These are phyloP conservation scores for Millerago galiae DNA, from an alignment of 805 yeast genomes.

Conservation along the genomic window DNA sequence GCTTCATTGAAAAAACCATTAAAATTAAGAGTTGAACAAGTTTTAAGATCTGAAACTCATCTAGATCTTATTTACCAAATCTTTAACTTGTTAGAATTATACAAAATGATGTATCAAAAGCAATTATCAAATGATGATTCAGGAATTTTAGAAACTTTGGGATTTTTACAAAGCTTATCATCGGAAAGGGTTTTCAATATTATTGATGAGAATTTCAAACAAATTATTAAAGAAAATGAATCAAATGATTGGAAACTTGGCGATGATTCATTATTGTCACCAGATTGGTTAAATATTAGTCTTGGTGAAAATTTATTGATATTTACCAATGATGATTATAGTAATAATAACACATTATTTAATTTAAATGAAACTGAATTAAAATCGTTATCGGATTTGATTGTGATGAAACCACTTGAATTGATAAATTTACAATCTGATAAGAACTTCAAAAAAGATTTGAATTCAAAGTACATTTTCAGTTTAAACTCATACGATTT, in stretches of 20 bases:
- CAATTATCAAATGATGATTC: conserved; percentile 18
- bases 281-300: conserved; percentile 76
- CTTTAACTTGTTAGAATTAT: conserved; percentile 58
- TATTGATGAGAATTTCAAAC: conserved; percentile 30
- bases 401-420: conserved; percentile 37
- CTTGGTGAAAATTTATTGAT: conserved; percentile 54
- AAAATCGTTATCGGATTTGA: conserved; percentile 30
- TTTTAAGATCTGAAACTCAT: conserved; percentile 58
- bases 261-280: conserved; percentile 60
- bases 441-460: conserved; percentile 22
- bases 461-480: conserved; percentile 31
- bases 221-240: conserved; percentile 18
- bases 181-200: conserved; percentile 34
- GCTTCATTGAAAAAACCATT: conserved; percentile 52
- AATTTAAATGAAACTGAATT: conserved; percentile 32
- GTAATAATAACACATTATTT: conserved; percentile 31
- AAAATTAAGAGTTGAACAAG: conserved; percentile 59
- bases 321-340: conserved; percentile 20
- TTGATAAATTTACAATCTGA: conserved; percentile 23
- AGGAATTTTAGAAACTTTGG: conserved; percentile 22
- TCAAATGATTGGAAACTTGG: conserved; percentile 27
- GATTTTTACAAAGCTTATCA: conserved; percentile 28
- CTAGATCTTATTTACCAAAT: conserved; percentile 51
- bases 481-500: conserved; percentile 56
- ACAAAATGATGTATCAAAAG: conserved; percentile 55